Base-by-base conservation (phyloP, 768 basidiomycete genomes). In the Rossbeevera mucosa region DNA sequence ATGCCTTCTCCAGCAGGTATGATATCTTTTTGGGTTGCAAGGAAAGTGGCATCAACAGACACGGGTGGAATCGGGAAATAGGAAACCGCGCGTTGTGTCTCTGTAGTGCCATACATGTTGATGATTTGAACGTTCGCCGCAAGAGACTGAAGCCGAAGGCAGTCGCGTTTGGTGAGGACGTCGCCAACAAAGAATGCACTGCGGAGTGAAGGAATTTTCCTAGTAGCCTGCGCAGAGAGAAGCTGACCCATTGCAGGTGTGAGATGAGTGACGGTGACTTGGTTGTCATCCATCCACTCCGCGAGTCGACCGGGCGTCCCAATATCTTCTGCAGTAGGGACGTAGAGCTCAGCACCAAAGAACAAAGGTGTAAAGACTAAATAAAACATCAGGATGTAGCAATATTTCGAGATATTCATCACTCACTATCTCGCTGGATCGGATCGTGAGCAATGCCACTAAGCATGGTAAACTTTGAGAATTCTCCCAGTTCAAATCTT, bases 41-140 rank as follows among this genome's bases (percentile, higher is more conserved):
- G 79, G 80, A 96, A 97, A 1, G 93, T 94, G 0, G 86, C 79
- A 64, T 98, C 94, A 50, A 78, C 77, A 7, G 85, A 74, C 8
- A 95, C 80, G 48, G 89, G 81, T 2, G 95, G 94, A 60, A 98
- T 92, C 20, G 85, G 80, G 66, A 94, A 97, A 73, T 97, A 98
- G 20, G 94, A 97, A 9, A 99, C 96, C 2, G 96, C 96, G 48
- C 96, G 90, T 68, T 99, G 96, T 7, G 96, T 98, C 72, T 99
- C 96, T 20, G 96, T 99, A 7, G 96, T 98, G 14, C 96, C 96
- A 69, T 97, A 99, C 96, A 99, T 99, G 77, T 99, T 99, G 71
- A 98, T 86, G 66, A 99, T 97, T 29, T 84, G 77, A 13, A 94
- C 93, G 61, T 98, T 96, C 12, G 83, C 74, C 2, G 95, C 96